Evolutionary conservation across 768 basidiomycete species (phyloP), one percentile per base, ranked within the genome.

Genomic region (Russula earlei): DNA sequence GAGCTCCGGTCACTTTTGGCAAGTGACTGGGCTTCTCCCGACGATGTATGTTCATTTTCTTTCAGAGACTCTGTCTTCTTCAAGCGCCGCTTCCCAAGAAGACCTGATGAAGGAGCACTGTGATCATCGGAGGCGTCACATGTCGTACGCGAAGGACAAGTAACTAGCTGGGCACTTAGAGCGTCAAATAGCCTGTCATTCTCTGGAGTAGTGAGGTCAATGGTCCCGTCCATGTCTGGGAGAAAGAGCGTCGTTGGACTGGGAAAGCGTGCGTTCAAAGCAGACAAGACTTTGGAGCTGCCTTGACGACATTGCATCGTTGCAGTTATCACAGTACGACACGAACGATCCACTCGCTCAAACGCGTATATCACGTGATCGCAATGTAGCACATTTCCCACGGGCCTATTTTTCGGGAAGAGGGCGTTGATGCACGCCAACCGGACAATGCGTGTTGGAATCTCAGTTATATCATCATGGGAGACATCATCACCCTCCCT

Each of bases 401-500:
- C 60, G 60, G 14, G 41, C 24, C 29, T 29, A 51, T 55, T n/a
- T n/a, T n/a, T n/a, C n/a, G n/a, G n/a, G n/a, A n/a, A n/a, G n/a
- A n/a, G n/a, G n/a, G n/a, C n/a, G n/a, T n/a, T n/a, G n/a, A n/a
- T n/a, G n/a, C n/a, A n/a, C n/a, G n/a, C 33, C 11, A 24, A 44
- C 24, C 22, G 48, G 22, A 40, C 29, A 10, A 38, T 53, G 48
- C 31, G 58, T 47, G 44, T 47, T 36, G 25, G 37, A 52, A 29
- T 20, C 49, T 29, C 34, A 27, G 20, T 45, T 27, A 48, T 36
- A 42, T 52, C 45, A 53, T 27, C 56, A 62, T 62, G 60, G 59
- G 53, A 17, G 58, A 62, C 54, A 41, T 52, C 31, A 49, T 71
- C 40, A 68, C 73, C 31, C 66, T 77, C 24, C 67, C 73, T 34